Evolutionary conservation across 495 filamentous ascomycete species (phyloP), one percentile per base, ranked within the genome.

Genomic region (Penicillium canariense): DNA sequence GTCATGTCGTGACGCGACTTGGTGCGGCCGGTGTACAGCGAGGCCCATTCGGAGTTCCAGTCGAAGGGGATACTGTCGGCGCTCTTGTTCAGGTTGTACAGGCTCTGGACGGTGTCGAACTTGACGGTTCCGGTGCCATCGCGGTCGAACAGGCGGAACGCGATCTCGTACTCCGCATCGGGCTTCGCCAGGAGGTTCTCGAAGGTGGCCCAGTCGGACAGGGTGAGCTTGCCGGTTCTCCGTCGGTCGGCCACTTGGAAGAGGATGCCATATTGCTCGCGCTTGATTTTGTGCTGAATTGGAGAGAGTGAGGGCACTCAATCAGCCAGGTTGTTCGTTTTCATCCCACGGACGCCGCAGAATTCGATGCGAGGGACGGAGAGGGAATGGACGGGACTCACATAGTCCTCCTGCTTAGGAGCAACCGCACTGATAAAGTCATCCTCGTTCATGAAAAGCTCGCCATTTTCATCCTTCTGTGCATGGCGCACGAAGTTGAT

Each of bases 101-200:
- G 39, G 30, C 80, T 77, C 61, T 87, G 80, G 71, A 98, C 91
- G 61, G 90, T 82, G 1, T 95, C 89, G 60, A 90, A 96, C 61
- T 89, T 91, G 61, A 98, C 89, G 18, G 76, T 80, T 4, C 94
- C 94, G 18, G 81, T 87, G 31, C 88, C 84, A 23, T 94, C 83
- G 55, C 87, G 71, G 61, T 97, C 94, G 72, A 98, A 98, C 25
- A 97, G 81, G 52, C 95, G 88, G 75, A 97, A 98, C 4, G 92
- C 93, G 59, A 98, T 97, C 73, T 98, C 92, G 68, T 98, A 98
- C 70, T 98, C 95, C 63, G 94, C 95, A 59, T 97, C 94, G 56
- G 94, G 91, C 68, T 96, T 97, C 46, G 81, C 81, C 31, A 98
- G 84, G 50, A 98, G 83, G 75, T 96, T 93, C 71, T 96, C 87